Conservation (phyloP, 441 rosid species). For the Breynia disticha region DNA sequence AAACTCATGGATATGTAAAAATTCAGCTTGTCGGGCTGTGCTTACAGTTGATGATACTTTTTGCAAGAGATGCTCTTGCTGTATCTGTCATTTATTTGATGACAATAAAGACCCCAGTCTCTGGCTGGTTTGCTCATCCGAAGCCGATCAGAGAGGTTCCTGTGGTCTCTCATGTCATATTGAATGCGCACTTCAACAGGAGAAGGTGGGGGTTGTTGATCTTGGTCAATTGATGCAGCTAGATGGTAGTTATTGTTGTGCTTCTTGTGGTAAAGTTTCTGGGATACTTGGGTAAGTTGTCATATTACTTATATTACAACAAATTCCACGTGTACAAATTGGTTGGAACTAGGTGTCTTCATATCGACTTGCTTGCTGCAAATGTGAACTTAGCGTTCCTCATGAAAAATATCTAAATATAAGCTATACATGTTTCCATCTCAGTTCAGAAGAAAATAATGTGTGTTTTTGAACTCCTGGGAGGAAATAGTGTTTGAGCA, state of each 20-base stretch:
- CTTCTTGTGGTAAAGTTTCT: constrained; percentile 94
- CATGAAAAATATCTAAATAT: too few relatives aligned
- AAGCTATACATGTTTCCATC: too few relatives aligned
- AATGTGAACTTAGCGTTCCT: too few relatives aligned
- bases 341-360: not conserved
- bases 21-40: constrained; percentile 87
- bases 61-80: constrained; percentile 97
- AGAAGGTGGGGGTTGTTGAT: constrained; percentile 80
- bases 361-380: not conserved
- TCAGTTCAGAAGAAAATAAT: too few relatives aligned
- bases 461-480: too few relatives aligned
- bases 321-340: too few relatives aligned
- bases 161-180: constrained; percentile 91
- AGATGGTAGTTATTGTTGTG: constrained; percentile 97
- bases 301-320: not conserved
- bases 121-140: constrained; percentile 89
- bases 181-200: constrained; percentile 77
- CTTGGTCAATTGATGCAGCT: constrained; percentile 85
- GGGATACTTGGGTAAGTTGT: constrained; percentile 65
- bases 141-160: constrained; percentile 52
- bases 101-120: constrained; percentile 98
- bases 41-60: constrained; percentile 66
- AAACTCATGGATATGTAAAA: constrained; percentile 83
- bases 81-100: constrained; percentile 84
- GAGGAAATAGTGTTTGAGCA: too few relatives aligned